These are phyloP conservation scores for Carex myosuroides DNA, from an alignment of 176 grass and related monocot genomes.

Conservation along the genomic window DNA sequence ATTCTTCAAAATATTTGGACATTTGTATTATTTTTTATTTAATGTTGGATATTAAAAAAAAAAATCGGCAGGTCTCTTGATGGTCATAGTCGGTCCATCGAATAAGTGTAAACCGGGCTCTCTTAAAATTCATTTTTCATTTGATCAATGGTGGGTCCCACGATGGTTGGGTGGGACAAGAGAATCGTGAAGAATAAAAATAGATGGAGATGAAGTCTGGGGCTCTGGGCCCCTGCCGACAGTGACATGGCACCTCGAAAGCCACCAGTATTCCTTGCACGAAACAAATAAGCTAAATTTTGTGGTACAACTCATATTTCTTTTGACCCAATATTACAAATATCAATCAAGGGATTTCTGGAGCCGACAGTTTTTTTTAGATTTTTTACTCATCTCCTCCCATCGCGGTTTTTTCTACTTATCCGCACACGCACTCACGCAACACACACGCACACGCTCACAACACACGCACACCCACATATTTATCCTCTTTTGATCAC, in stretches of 20 bases:
- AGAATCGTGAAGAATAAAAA: background rate
- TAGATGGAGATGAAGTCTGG: background rate
- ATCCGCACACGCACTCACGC: background rate
- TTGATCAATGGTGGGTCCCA: background rate
- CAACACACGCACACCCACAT: too few species aligned
- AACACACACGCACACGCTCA: too few species aligned
- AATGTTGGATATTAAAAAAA: too few species aligned
- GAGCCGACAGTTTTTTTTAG: background rate
- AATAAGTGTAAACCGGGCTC: background rate
- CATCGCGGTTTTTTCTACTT: background rate
- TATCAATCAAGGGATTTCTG: background rate
- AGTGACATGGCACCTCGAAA: background rate
- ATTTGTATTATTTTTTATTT: too few species aligned
- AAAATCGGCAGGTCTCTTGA: too few species aligned
- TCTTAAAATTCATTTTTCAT: too few species aligned
- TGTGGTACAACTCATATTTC: background rate
- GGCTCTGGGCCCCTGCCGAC: background rate
- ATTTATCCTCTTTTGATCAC: background rate
- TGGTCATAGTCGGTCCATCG: background rate
- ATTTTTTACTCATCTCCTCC: background rate
- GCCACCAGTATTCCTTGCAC: slow-evolving; percentile 8
- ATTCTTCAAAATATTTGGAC: too few species aligned
- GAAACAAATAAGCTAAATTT: slow-evolving; percentile 11
- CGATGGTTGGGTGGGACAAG: background rate
- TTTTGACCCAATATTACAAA: background rate